phyloP scores from a whole-genome alignment of 2,329 filamentous ascomycete species.

The Cladophialophora bantiana region DNA sequence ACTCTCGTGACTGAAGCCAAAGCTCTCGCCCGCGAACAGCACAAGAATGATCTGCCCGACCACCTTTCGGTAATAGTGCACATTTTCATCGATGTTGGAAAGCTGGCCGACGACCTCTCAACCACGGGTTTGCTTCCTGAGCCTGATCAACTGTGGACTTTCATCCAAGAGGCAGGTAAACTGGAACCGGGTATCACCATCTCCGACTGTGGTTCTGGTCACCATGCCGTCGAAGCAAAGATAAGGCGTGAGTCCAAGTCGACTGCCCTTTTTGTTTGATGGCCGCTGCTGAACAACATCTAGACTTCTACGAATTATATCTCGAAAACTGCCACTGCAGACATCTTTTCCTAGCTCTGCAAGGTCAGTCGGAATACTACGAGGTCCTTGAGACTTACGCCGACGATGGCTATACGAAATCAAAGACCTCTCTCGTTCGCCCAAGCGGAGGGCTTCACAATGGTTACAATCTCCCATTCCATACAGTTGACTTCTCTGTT shows the following conservation, averaged over 20 bases:
- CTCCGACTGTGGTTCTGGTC: constrained; percentile 32
- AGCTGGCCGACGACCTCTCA: constrained; percentile 32
- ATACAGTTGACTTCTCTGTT: constrained; percentile 28
- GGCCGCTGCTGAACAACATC: constrained; percentile 20
- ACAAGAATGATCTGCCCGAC: constrained; percentile 36
- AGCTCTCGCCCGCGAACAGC: constrained; percentile 30
- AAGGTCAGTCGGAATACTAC: constrained; percentile 34
- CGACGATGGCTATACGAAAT: constrained; percentile 35
- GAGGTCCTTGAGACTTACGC: constrained; percentile 33
- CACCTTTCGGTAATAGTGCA: constrained; percentile 30
- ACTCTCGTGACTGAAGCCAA: constrained; percentile 28
- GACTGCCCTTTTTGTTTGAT: not conserved
- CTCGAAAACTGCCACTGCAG: constrained; percentile 38
- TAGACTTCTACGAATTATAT: constrained; percentile 36
- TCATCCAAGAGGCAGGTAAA: constrained; percentile 30
- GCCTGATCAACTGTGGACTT: constrained; percentile 29
- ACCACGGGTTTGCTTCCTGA: constrained; percentile 25
- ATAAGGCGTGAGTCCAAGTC: constrained; percentile 26
- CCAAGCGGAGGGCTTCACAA: constrained; percentile 24
- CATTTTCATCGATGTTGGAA: constrained; percentile 36
- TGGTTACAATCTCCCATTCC: constrained; percentile 27
- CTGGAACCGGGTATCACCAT: constrained; percentile 30
- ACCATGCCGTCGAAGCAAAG: constrained; percentile 26
- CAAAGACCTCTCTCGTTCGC: constrained; percentile 34
- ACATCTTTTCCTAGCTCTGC: constrained; percentile 35